Conservation (phyloP, 306 rosid species). For the Pterocarpus macrocarpus region DNA sequence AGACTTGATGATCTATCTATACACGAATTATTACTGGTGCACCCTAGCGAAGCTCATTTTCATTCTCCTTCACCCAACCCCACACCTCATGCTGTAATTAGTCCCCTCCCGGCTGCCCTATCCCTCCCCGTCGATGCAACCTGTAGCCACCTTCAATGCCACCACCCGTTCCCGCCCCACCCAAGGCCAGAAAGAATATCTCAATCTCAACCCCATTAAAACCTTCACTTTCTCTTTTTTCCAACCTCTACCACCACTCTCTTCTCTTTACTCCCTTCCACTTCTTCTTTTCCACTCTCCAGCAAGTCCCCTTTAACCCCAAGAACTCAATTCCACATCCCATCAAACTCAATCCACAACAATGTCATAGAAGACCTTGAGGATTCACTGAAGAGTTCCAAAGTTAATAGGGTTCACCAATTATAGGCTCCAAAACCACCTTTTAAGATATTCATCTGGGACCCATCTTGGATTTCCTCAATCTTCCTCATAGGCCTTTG, state of each 20-base stretch:
- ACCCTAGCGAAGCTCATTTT: no score
- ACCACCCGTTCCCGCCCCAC: no score
- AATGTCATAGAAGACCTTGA: conserved; percentile 57
- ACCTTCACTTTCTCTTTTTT: conserved; percentile 52
- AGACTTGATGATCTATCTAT: no score
- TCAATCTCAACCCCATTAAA: conserved; percentile 36
- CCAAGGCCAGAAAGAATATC: background rate
- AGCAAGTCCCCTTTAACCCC: conserved; percentile 50
- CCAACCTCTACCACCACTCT: conserved; percentile 34
- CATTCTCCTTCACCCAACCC: no score
- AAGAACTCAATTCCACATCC: conserved; percentile 46
- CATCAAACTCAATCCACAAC: conserved; percentile 61
- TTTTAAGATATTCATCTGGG: conserved; percentile 63
- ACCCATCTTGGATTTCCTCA: conserved; percentile 79
- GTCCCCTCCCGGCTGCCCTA: no score
- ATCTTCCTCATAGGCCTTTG: conserved; percentile 62
- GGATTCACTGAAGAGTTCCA: conserved; percentile 27
- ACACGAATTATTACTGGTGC: no score
- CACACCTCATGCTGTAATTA: no score
- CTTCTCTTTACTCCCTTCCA: conserved; percentile 42
- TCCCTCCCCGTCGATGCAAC: no score
- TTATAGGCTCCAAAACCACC: conserved; percentile 48
- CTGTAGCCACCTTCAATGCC: no score
- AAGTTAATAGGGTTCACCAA: conserved; percentile 46
- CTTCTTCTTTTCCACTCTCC: conserved; percentile 59